phyloP scores from a whole-genome alignment of 768 basidiomycete species.

The Lentinula detonsa region DNA sequence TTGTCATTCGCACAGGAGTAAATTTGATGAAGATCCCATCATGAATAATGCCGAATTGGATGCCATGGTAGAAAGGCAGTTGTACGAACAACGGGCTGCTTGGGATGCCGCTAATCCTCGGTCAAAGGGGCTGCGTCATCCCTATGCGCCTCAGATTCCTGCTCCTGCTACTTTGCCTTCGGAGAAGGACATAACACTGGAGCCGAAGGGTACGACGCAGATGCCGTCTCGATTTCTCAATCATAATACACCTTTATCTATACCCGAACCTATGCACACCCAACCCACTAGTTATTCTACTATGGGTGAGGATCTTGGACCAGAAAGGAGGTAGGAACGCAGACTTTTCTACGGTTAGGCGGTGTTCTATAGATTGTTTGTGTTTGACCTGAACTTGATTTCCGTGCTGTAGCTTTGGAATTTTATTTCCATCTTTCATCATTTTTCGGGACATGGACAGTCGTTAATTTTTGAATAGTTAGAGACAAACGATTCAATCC shows the following conservation, averaged over 20 bases:
- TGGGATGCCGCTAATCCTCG: background rate
- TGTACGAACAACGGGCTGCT: slow-evolving; percentile 1
- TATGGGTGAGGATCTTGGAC: background rate
- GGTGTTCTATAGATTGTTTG: too few species aligned
- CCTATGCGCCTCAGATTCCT: background rate
- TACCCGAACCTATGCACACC: background rate
- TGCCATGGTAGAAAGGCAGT: slow-evolving; percentile 1
- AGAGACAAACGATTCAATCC: too few species aligned
- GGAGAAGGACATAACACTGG: background rate
- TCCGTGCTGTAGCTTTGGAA: too few species aligned
- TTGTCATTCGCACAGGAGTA: background rate
- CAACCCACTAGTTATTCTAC: background rate
- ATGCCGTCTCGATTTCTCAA: background rate
- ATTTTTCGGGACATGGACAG: too few species aligned
- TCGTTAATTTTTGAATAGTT: too few species aligned
- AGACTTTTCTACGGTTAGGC: background rate
- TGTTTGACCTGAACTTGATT: too few species aligned
- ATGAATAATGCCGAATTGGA: background rate
- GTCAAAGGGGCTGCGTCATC: background rate
- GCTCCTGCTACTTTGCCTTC: background rate
- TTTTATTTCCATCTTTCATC: too few species aligned
- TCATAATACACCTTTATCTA: background rate
- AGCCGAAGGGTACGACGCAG: background rate
- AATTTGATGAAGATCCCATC: background rate
- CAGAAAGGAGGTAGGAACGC: too few species aligned